Base-by-base conservation (phyloP, 163 green algal genomes). In the Coccomyxa subellipsoidea region DNA sequence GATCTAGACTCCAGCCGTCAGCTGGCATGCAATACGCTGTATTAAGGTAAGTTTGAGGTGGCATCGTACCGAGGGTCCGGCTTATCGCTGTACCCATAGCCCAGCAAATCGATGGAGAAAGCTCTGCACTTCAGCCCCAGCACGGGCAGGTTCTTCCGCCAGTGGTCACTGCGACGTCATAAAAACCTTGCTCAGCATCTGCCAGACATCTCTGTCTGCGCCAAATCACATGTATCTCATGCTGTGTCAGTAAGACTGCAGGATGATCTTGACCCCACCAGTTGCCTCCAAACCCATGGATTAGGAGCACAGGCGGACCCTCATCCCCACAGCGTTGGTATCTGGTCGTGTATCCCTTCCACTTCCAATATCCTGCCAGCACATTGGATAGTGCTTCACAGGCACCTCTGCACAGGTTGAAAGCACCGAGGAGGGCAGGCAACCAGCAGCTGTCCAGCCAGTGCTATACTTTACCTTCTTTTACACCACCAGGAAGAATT, bases 41-140 rank as follows among this genome's bases (percentile, higher is more conserved):
- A n/a, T n/a, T n/a, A n/a, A 59, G 23, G 21, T 59, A 59, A 8
- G 47, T 18, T 34, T 73, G 66, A 8, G 0, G 29, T 0, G 4
- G 10, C 18, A 35, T n/a, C 69, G 5, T 83, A 80, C 80, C 77
- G 81, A 8, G 94, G 93, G 38, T 90, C 79, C 23, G 95, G 96
- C 86, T 99, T 99, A 85, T 95, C 90, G 32, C 84, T 93, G 85
- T 94, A 98, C 38, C 96, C 96, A 82, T 98, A 99, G 3, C 96
- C 96, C 8, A 99, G 88, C 59, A 99, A 85, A 85, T 99, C 96
- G 18, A 99, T 94, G 31, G 96, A 90, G 79, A 90, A 99, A 0
- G 89, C 89, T 1, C 88, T 86, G 79, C 81, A 85, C 36, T 84
- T 70, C 39, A 83, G 1, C 4, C 81, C 86, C 47, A 93, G 77